Percentiles rank a stretch among this genome's conserved stretches.
phyloP scores from a whole-genome alignment of 2,329 filamentous ascomycete genomes.

The Curvularia sp. region DNA sequence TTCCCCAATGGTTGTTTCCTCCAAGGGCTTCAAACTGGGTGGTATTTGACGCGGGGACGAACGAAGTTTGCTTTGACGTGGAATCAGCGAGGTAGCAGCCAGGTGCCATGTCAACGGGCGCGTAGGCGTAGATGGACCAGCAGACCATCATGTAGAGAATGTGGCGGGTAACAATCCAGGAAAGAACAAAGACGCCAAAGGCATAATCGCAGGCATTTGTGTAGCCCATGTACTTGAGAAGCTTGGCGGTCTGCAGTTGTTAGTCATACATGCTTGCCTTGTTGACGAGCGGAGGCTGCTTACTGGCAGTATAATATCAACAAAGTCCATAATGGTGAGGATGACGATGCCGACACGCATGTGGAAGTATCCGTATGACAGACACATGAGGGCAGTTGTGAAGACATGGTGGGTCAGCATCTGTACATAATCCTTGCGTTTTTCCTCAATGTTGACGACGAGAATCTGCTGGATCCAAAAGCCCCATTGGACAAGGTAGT shows the following conservation, averaged over 20 bases:
- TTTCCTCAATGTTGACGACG: slow-evolving; percentile 92
- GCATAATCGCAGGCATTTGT: slow-evolving; percentile 73
- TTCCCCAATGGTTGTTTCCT: slow-evolving; percentile 55
- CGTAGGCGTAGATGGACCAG: slow-evolving; percentile 79
- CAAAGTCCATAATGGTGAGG: slow-evolving; percentile 89
- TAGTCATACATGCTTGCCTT: slow-evolving; percentile 8
- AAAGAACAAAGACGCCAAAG: slow-evolving; percentile 84
- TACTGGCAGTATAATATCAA: slow-evolving; percentile 86
- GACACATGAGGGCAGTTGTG: slow-evolving; percentile 79
- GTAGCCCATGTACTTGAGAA: slow-evolving; percentile 84
- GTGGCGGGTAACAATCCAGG: slow-evolving; percentile 86
- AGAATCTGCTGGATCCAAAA: slow-evolving; percentile 96
- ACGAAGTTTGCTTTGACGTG: slow-evolving; percentile 38
- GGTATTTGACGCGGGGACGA: slow-evolving; percentile 63
- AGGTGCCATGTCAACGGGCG: slow-evolving; percentile 65
- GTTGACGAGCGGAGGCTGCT: slow-evolving; percentile 1
- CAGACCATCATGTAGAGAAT: slow-evolving; percentile 78
- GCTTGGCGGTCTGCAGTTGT: slow-evolving; percentile 77
- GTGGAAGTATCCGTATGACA: slow-evolving; percentile 85
- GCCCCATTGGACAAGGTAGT: slow-evolving; percentile 86
- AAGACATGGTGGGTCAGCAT: slow-evolving; percentile 96
- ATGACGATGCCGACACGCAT: slow-evolving; percentile 89
- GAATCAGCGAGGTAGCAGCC: slow-evolving; percentile 73
- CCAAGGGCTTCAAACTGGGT: slow-evolving; percentile 47
- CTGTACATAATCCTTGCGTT: slow-evolving; percentile 92